phyloP scores from a whole-genome alignment of 2,329 filamentous ascomycete genomes.

The Microcyclosporella mali region DNA sequence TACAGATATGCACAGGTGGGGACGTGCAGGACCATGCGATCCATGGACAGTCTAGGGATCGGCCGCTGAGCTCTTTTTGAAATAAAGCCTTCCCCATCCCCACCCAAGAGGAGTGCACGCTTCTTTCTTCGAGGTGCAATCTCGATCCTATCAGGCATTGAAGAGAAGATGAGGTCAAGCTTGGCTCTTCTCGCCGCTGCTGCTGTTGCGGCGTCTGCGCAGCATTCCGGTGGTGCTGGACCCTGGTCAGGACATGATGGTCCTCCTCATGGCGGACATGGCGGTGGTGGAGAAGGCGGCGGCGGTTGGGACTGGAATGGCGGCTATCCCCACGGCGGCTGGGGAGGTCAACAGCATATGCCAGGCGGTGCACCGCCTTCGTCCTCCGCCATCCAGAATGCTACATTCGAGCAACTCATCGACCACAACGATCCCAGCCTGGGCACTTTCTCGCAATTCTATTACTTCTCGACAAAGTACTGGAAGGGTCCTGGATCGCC shows the following conservation, averaged over 20 bases:
- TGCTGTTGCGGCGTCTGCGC: conserved; percentile 1
- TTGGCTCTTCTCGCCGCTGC: conserved; percentile 1
- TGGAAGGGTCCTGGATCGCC: conserved; percentile 52
- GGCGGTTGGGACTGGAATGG: conserved; percentile 12
- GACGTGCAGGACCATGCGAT: too few species aligned
- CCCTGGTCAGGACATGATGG: too few species aligned
- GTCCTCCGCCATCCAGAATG: conserved; percentile 12
- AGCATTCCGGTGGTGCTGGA: neutral
- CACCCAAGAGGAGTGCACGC: too few species aligned
- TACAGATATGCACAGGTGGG: too few species aligned
- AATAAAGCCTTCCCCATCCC: too few species aligned
- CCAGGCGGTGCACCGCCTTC: conserved; percentile 7
- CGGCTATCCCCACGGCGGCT: conserved; percentile 8
- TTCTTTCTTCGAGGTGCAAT: too few species aligned
- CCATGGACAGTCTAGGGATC: too few species aligned
- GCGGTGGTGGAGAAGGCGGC: conserved; percentile 1
- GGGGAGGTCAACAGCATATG: conserved; percentile 5
- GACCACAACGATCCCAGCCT: conserved; percentile 53
- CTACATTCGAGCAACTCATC: conserved; percentile 50
- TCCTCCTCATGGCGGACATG: conserved; percentile 1
- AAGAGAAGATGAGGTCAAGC: neutral
- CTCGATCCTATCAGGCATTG: too few species aligned
- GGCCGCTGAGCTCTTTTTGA: too few species aligned
- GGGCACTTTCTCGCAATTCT: conserved; percentile 51
- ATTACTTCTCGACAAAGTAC: conserved; percentile 47